Evolutionary conservation across 2,329 filamentous ascomycete genomes (phyloP).

Genomic region (Hyphodiscus sp.): DNA sequence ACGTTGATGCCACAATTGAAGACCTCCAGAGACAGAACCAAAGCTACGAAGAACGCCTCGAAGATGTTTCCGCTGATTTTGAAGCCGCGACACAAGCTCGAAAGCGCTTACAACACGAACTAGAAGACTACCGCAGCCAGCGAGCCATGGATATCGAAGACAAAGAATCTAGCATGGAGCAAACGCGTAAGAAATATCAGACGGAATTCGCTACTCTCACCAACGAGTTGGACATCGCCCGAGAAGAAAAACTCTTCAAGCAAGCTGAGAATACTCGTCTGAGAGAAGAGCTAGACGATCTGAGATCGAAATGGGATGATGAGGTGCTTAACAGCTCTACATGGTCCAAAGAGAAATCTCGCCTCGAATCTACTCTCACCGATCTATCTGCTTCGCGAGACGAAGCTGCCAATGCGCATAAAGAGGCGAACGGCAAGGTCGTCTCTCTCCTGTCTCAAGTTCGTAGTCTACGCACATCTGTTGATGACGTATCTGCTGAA

Average conservation of each 20-base stretch:
- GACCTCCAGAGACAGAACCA: slow-evolving; percentile 87
- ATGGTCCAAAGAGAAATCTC: slow-evolving; percentile 96
- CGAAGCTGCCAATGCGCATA: slow-evolving; percentile 87
- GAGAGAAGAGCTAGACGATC: slow-evolving; percentile 91
- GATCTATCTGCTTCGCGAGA: slow-evolving; percentile 88
- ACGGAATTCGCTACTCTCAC: slow-evolving; percentile 82
- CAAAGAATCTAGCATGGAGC: slow-evolving; percentile 92
- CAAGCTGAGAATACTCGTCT: slow-evolving; percentile 81
- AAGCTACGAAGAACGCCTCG: slow-evolving; percentile 81
- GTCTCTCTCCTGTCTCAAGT: slow-evolving; percentile 88
- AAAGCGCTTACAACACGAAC: slow-evolving; percentile 90
- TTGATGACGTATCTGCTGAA: slow-evolving; percentile 82
- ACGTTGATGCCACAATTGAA: slow-evolving; percentile 81
- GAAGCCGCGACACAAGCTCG: slow-evolving; percentile 81
- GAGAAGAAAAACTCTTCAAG: slow-evolving; percentile 80
- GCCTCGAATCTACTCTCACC: slow-evolving; percentile 81
- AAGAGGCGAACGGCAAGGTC: slow-evolving; percentile 89
- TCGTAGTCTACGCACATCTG: slow-evolving; percentile 69
- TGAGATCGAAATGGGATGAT: slow-evolving; percentile 95
- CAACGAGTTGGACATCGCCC: slow-evolving; percentile 87
- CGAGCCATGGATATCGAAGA: slow-evolving; percentile 95
- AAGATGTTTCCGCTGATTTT: slow-evolving; percentile 86
- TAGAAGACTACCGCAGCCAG: slow-evolving; percentile 94
- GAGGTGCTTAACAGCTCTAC: slow-evolving; percentile 96
- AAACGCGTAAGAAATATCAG: slow-evolving; percentile 96